Conservation (phyloP, 2,329 filamentous ascomycete genomes). For the Aureobasidium sp. region DNA sequence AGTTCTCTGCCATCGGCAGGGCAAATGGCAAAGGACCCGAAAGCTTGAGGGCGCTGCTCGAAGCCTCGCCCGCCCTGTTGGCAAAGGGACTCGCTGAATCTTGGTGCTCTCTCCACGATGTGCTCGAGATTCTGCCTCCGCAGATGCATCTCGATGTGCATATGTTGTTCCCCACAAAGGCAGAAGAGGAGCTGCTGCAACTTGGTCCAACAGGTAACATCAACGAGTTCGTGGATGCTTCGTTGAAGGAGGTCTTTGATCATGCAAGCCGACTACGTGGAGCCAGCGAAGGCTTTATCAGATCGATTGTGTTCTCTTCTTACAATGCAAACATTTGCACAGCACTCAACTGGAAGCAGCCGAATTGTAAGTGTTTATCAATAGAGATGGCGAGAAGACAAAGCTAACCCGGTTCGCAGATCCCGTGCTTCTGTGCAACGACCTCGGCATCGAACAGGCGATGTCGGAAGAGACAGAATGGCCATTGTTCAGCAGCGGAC, state of each 20-base stretch:
- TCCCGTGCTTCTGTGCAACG: conserved; percentile 90
- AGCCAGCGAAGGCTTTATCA: conserved; percentile 62
- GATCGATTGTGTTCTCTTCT: conserved; percentile 89
- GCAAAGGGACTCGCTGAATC: conserved; percentile 39
- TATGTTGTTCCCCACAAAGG: conserved; percentile 71
- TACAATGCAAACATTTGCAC: conserved; percentile 88
- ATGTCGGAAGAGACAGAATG: conserved; percentile 1
- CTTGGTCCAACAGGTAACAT: conserved; percentile 73
- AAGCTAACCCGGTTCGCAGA: conserved; percentile 41
- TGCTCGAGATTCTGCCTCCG: conserved; percentile 65
- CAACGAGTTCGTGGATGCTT: conserved; percentile 76
- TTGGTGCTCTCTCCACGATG: conserved; percentile 72
- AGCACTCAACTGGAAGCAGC: conserved; percentile 97
- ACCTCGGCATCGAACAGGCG: conserved; percentile 46
- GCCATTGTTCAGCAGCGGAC: conserved; percentile 49
- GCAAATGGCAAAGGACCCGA: conserved; percentile 25
- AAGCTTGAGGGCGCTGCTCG: neutral
- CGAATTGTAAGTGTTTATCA: conserved; percentile 61
- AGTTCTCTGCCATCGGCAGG: conserved; percentile 52
- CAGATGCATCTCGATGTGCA: conserved; percentile 89
- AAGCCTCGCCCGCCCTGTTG: neutral
- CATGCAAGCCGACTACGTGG: conserved; percentile 68
- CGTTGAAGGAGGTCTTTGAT: conserved; percentile 82
- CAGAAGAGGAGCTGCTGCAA: conserved; percentile 63
- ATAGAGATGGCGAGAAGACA: neutral